These are phyloP conservation scores for Pythium biforme DNA, from an alignment of 352 stramenopile genomes.

Conservation along the genomic window DNA sequence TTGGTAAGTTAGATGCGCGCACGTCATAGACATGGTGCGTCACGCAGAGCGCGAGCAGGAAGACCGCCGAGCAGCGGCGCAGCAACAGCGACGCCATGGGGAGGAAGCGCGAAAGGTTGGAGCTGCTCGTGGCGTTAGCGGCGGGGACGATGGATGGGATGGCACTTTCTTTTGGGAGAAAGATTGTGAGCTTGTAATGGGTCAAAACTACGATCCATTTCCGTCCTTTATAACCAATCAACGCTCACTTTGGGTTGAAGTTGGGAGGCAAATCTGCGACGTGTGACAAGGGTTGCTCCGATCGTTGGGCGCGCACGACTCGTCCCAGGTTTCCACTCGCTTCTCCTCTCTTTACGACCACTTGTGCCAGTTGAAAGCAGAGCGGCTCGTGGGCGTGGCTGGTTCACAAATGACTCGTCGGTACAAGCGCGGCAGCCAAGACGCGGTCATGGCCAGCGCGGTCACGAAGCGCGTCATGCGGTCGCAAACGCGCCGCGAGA, in stretches of 20 bases:
- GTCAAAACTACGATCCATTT: not conserved
- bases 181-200: not conserved
- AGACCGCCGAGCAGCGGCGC: constrained; percentile 5
- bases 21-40: not conserved
- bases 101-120: no score
- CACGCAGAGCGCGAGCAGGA: constrained; percentile 11
- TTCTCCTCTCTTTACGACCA: not conserved
- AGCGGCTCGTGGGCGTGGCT: no score
- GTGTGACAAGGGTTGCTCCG: not conserved
- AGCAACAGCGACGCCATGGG: constrained; percentile 3
- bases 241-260: not conserved
- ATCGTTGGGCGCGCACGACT: no score
- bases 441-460: not conserved
- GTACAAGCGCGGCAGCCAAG: not conserved
- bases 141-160: not conserved
- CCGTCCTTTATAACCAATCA: not conserved
- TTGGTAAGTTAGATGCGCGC: constrained; percentile 12
- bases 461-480: not conserved
- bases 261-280: not conserved
- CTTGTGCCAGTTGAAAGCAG: not conserved
- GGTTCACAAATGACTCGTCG: not conserved
- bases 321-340: no score
- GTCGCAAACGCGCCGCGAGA: not conserved
- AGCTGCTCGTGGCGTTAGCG: not conserved
- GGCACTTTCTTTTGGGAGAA: no score